phyloP scores from a whole-genome alignment of 2,329 filamentous ascomycete species.

The Raffaelea albimanens region DNA sequence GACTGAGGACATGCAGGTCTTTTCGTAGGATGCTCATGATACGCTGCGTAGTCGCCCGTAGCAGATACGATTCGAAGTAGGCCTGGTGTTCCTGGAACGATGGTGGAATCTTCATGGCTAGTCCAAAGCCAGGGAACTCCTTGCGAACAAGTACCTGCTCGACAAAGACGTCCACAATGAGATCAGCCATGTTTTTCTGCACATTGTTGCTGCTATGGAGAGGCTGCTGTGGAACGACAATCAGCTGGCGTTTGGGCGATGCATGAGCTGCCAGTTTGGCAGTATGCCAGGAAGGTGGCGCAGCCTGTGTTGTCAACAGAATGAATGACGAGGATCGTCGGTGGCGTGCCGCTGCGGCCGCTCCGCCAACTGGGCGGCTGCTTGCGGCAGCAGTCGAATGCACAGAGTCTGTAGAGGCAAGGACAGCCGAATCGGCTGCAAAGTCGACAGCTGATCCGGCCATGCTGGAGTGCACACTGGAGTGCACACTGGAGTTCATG shows the following conservation, averaged over 20 bases:
- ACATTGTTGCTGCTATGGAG: conserved; percentile 48
- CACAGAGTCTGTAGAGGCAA: conserved; percentile 31
- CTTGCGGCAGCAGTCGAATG: conserved; percentile 17
- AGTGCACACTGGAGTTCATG: conserved; percentile 9
- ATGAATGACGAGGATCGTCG: conserved; percentile 86
- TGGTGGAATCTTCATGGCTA: conserved; percentile 82
- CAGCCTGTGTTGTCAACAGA: conserved; percentile 64
- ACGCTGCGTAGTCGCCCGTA: conserved; percentile 64
- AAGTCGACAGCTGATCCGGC: conserved; percentile 5
- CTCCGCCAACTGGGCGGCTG: neutral
- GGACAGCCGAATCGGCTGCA: conserved; percentile 1
- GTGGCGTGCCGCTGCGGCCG: conserved; percentile 39
- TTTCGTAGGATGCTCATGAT: conserved; percentile 61
- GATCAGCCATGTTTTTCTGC: conserved; percentile 65
- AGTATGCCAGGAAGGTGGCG: conserved; percentile 45
- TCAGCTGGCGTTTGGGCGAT: conserved; percentile 44
- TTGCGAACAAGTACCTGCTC: conserved; percentile 81
- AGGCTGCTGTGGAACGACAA: conserved; percentile 17
- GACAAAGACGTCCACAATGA: conserved; percentile 71
- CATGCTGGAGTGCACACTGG: conserved; percentile 8
- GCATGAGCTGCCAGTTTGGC: conserved; percentile 55
- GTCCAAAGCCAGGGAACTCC: conserved; percentile 78
- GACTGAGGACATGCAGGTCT: conserved; percentile 62
- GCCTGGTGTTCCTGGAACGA: conserved; percentile 92
- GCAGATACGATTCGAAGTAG: conserved; percentile 85